Conservation (phyloP, 805 yeast genomes). For the Naumovozyma castellii region DNA sequence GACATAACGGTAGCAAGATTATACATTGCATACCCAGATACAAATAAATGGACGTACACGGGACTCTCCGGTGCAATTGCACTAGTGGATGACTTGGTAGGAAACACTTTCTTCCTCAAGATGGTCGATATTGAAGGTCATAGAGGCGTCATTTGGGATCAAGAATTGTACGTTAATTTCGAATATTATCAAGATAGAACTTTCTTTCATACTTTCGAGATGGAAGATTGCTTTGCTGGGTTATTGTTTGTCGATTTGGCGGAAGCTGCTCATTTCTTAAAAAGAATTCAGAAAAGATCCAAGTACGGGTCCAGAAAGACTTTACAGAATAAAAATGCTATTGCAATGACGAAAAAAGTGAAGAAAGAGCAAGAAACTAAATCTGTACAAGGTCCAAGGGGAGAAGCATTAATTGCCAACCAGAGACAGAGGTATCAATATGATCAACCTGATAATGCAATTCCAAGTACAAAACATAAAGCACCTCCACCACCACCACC, state of each 20-base stretch:
- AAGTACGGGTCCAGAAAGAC: conserved; percentile 87
- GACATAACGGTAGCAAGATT: conserved; percentile 87
- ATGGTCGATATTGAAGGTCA: conserved; percentile 75
- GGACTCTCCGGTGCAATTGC: conserved; percentile 83
- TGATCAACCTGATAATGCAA: conserved; percentile 18
- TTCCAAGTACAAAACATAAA: conserved; percentile 29
- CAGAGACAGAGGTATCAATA: conserved; percentile 27
- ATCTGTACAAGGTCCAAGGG: conserved; percentile 63
- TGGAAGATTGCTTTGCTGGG: conserved; percentile 83
- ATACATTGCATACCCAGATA: conserved; percentile 83
- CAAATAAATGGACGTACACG: conserved; percentile 73
- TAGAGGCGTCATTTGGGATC: conserved; percentile 93
- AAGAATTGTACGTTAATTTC: conserved; percentile 81
- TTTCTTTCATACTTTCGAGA: conserved; percentile 89
- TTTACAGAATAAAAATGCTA: conserved; percentile 74
- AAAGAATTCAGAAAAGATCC: conserved; percentile 62
- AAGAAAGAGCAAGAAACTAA: conserved; percentile 47
- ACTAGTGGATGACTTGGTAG: conserved; percentile 85
- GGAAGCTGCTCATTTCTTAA: conserved; percentile 81
- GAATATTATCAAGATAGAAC: conserved; percentile 89
- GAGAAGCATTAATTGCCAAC: conserved; percentile 23
- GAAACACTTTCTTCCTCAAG: conserved; percentile 86
- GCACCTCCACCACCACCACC: conserved; percentile 40
- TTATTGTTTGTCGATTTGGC: conserved; percentile 77
- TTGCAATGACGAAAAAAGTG: conserved; percentile 58